Conservation (phyloP, 768 basidiomycete species). For the Tylopilus plumbeoviolaceoides region DNA sequence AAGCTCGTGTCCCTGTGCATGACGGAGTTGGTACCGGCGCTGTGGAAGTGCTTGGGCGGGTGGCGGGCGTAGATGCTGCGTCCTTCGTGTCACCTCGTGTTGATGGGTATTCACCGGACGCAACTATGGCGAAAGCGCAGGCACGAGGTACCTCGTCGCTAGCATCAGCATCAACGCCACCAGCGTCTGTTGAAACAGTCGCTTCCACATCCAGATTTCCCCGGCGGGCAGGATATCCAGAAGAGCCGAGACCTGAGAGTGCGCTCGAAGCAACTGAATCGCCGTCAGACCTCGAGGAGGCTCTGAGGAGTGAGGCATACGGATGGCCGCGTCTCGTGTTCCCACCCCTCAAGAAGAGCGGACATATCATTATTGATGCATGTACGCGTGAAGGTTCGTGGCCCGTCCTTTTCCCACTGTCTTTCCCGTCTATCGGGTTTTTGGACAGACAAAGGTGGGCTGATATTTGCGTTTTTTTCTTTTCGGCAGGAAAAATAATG, state of each 20-base stretch:
- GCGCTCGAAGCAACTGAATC: constrained; percentile 12
- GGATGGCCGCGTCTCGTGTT: constrained; percentile 89
- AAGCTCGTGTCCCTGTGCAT: constrained; percentile 17
- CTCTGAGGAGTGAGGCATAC: constrained; percentile 71
- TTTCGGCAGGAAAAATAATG: constrained; percentile 74
- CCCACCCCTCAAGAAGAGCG: constrained; percentile 87
- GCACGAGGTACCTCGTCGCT: constrained; percentile 7
- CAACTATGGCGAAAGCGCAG: constrained; percentile 11
- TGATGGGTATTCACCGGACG: constrained; percentile 16
- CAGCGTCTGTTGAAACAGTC: constrained; percentile 4
- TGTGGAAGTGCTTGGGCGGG: constrained; percentile 15
- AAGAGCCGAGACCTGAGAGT: constrained; percentile 1
- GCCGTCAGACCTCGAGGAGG: constrained; percentile 41
- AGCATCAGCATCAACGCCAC: constrained; percentile 14
- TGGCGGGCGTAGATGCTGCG: constrained; percentile 14
- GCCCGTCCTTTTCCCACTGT: constrained; percentile 6
- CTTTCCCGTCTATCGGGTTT: too few relatives aligned
- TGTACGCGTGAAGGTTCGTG: constrained; percentile 76
- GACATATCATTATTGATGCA: constrained; percentile 88
- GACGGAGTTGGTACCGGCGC: constrained; percentile 16
- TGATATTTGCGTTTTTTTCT: background rate
- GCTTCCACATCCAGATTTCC: constrained; percentile 8
- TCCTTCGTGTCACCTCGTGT: constrained; percentile 24
- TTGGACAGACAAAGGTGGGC: constrained; percentile 4
- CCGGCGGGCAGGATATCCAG: background rate